phyloP scores from a whole-genome alignment of 495 filamentous ascomycete species.

The Penicillium lividum region DNA sequence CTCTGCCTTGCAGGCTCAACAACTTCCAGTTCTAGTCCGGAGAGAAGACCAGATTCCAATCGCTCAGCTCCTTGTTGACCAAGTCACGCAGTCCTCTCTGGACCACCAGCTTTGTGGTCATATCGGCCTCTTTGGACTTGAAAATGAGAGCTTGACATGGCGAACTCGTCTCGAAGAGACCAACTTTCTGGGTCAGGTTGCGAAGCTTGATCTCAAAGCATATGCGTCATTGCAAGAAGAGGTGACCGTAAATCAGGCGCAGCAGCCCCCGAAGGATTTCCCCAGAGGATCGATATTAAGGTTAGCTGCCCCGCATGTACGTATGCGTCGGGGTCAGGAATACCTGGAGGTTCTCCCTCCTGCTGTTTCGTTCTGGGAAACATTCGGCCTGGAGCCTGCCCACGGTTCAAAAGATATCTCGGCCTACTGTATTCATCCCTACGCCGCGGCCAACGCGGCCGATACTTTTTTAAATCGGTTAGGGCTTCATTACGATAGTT shows the following conservation, averaged over 20 bases:
- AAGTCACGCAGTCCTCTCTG: constrained; percentile 50
- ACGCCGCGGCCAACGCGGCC: constrained; percentile 56
- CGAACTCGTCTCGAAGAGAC: constrained; percentile 33
- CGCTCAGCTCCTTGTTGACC: constrained; percentile 51
- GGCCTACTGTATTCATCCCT: constrained; percentile 78
- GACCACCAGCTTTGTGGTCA: constrained; percentile 37
- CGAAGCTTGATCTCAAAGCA: constrained; percentile 40
- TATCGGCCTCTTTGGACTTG: constrained; percentile 33
- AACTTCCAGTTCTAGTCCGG: constrained; percentile 34
- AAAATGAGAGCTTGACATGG: constrained; percentile 28
- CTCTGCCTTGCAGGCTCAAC: constrained; percentile 35
- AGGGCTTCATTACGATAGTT: constrained; percentile 72
- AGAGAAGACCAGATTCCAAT: constrained; percentile 45
- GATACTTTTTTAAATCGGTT: constrained; percentile 71
- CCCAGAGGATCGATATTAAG: constrained; percentile 35
- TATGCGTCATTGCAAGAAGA: constrained; percentile 42
- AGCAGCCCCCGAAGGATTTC: constrained; percentile 30
- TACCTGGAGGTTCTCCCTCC: constrained; percentile 77
- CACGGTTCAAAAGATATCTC: constrained; percentile 77
- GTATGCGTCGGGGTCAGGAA: constrained; percentile 72
- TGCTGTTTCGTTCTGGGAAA: constrained; percentile 87
- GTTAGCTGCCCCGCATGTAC: constrained; percentile 65
- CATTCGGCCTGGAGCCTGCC: constrained; percentile 76
- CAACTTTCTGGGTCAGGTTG: constrained; percentile 31
- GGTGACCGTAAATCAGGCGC: constrained; percentile 12